A percentile compares a stretch with the other conserved stretches of the same genome.
phyloP scores from a whole-genome alignment of 2,329 filamentous ascomycete genomes.

The Hysterium pulicare region DNA sequence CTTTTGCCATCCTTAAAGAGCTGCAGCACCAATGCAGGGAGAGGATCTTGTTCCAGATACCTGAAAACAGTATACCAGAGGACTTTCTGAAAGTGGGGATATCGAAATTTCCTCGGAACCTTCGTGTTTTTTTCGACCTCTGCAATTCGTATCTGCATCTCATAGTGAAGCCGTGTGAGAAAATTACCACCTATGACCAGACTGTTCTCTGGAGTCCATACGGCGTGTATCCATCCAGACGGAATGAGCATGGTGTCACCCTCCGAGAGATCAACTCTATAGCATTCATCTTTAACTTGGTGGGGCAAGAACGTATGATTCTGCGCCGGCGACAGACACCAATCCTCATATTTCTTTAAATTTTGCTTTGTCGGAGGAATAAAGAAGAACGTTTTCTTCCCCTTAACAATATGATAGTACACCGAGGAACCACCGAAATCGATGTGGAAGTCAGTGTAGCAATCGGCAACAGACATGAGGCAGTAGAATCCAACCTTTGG shows the following conservation, averaged over 20 bases:
- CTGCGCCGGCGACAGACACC: conserved; percentile 65
- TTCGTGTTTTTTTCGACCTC: conserved; percentile 67
- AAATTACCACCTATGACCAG: conserved; percentile 71
- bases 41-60: conserved; percentile 61
- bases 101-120: conserved; percentile 62
- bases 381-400: conserved; percentile 69
- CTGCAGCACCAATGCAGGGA: conserved; percentile 56
- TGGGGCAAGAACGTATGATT: conserved; percentile 64
- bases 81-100: conserved; percentile 66
- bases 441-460: conserved; percentile 70
- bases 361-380: conserved; percentile 66
- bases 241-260: conserved; percentile 70
- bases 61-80: conserved; percentile 66
- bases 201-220: conserved; percentile 68
- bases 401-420: conserved; percentile 67
- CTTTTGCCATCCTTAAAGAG: conserved; percentile 54
- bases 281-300: conserved; percentile 64
- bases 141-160: conserved; percentile 63
- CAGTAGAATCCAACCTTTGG: conserved; percentile 67
- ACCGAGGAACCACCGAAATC: conserved; percentile 70
- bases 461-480: conserved; percentile 68
- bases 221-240: conserved; percentile 69
- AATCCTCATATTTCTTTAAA: conserved; percentile 67
- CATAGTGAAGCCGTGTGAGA: conserved; percentile 62
- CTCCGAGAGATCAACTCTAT: conserved; percentile 61